Base-by-base conservation (phyloP, 2,329 filamentous ascomycete species). In the Neofusicoccum laricinum region DNA sequence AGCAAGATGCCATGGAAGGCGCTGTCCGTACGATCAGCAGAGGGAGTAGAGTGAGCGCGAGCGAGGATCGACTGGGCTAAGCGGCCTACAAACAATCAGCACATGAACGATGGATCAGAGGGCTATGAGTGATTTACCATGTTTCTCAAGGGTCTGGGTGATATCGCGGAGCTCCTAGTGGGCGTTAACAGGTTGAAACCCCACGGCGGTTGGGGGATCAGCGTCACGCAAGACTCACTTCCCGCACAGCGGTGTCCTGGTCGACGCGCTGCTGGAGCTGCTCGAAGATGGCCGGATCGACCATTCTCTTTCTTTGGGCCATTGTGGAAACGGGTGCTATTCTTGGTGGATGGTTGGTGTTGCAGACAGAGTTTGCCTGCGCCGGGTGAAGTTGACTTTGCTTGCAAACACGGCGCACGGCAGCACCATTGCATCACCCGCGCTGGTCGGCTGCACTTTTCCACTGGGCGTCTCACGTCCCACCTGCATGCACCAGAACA, bases 211-310 rank as follows among this genome's bases (percentile, higher is more conserved):
- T 36, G 30, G 17, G 19, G 6, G 40, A 25, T 10, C 25, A 21
- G 25, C 25, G 30, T 17, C 30, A 46, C 11, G 53, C 55, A 8
- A 59, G 21, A 68, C 75, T 70, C 73, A 88, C 86, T 75, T 98
- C 94, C 72, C 91, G 88, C 63, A 96, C 88, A 63, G 85, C 83
- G 8, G 87, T 85, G 75, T 98, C 95, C 77, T 96, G 90, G 70
- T 98, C 95, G 71, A 97, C 92, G 77, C 93, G 93, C 65, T 85
- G 82, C 79, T 97, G 94, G 67, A 99, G 88, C 71, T 90, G 86
- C 73, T 93, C 87, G 78, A 98, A 97, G 76, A 98, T 91, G 69
- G 86, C 84, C 66, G 91, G 89, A 76, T 96, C 89, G 72, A 95
- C 88, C 84, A 90, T 86, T 64, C 78, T 80, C 61, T 77, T 69